Evolutionary conservation across 352 stramenopile genomes (phyloP), one percentile per base, ranked within the genome.

Genomic region (Globisporangium yorkense): DNA sequence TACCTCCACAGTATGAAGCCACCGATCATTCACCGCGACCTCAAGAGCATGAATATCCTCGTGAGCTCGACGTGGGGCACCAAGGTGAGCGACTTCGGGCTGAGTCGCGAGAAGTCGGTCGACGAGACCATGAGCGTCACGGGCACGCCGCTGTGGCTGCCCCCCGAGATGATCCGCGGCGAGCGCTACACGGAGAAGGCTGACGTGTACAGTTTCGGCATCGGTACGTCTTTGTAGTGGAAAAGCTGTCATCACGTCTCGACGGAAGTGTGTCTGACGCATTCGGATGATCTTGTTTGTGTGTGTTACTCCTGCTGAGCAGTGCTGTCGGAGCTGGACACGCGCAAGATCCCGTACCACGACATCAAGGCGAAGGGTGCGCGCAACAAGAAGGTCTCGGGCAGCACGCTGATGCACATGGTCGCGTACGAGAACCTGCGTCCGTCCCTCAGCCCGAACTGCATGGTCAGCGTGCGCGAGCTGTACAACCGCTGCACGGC

Each of bases 1-100:
- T 99, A 99, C 71, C 74, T 99, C 54, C 97, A 99, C 82, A 96
- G 84, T 48, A 97, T 98, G 78, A 93, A 98, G 65, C 96, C 96
- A 21, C 92, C 94, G 10, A 98, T 99, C 70, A 99, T 99, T 66
- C 97, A 99, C 79, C 92, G 97, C 21, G 97, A 99, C 76, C 79
- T 99, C 56, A 99, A 99, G 72, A 92, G 76, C 57, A 93, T 94
- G 80, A 94, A 96, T 69, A 93, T 94, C 41, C 79, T 95, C 59
- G 84, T 94, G 64, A 91, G 82, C 62, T 92, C 84, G 8, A 92
- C 84, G 27, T 95, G 82, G 78, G 80, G 80, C 20, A 80, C 75
- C 50, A 99, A 99, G 71, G 97, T 99, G 59, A 96, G 94, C 46
- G 97, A 99, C 74, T 99, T 99, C 74, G 96, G 96, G 10, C 75